Base-by-base conservation (phyloP, 2,329 filamentous ascomycete species). In the Capronia coronata region DNA sequence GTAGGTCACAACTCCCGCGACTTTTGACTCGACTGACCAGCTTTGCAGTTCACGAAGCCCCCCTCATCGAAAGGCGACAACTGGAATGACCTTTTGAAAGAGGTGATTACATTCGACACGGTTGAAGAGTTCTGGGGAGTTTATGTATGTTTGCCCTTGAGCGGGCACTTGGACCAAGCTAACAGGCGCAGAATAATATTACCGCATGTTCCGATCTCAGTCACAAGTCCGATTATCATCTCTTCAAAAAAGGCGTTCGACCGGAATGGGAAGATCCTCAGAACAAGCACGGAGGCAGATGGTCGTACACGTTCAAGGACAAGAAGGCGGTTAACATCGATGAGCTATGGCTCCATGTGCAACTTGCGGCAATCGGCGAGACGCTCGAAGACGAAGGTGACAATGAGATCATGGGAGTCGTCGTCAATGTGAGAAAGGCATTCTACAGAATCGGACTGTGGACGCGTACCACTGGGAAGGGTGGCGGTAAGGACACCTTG, bases 81-180 rank as follows among this genome's bases (percentile, higher is more conserved):
- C 78, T 98, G 94, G 93, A 94, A 94, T 61, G 93, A 98, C 68
- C 76, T 97, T 56, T 75, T 98, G 57, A 98, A 98, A 75, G 89
- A 98, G 71, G 91, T 98, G 62, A 96, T 98, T 65, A 96, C 88
- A 49, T 97, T 98, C 65, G 88, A 95, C 74, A 95, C 90, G 2
- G 93, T 98, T 21, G 93, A 98, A 74, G 94, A 98, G 71, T 98
- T 98, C 73, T 98, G 93, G 93, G 93, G 93, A 52, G 87, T 98
- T 67, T 97, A 97, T 72, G 94, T 98, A 79, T 68, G 90, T 76
- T 32, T n/a, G 49, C 34, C 14, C 11, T 5, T 1, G 21, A 13
- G 21, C 32, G n/a, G 2, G 41, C 18, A 29, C 23, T 25, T 13
- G n/a, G 21, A 38, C n/a, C 43, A 25, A 5, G 45, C 48, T 47